A percentile compares a stretch with the other conserved stretches of the same genome.
Conservation (phyloP, 805 yeast species). For the Sungouiella thailandica region DNA sequence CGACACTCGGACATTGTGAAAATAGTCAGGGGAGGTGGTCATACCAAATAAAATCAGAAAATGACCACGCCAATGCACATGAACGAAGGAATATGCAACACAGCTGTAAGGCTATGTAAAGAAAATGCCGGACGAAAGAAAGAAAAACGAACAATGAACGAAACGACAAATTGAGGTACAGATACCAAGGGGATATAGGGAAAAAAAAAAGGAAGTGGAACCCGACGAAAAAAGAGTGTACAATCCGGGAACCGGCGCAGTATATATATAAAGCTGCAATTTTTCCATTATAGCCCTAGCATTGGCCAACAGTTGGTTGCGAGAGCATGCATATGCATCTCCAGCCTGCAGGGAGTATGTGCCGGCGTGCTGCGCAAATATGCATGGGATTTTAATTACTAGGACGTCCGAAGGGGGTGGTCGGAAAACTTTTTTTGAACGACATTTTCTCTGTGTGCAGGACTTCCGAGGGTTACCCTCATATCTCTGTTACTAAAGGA, state of each 20-base stretch:
- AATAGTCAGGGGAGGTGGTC: conserved; percentile 12
- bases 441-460: background rate
- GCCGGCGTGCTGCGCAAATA: background rate
- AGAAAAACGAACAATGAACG: background rate
- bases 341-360: background rate
- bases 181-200: no score
- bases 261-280: background rate
- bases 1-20: conserved; percentile 22
- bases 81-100: no score
- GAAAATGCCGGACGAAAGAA: background rate
- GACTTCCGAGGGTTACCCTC: background rate
- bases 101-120: background rate
- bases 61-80: no score
- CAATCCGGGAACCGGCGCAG: background rate
- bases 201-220: no score
- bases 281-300: background rate
- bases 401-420: background rate
- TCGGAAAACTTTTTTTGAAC: background rate
- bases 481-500: no score
- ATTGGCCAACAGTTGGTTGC: background rate
- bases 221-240: no score
- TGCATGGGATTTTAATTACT: background rate
- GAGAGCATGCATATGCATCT: conserved; percentile 1
- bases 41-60: no score
- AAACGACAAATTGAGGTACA: background rate